Percentiles rank a stretch among this genome's conserved stretches.
phyloP scores from a whole-genome alignment of 2,329 filamentous ascomycete species.

The Calonectria pteridis region DNA sequence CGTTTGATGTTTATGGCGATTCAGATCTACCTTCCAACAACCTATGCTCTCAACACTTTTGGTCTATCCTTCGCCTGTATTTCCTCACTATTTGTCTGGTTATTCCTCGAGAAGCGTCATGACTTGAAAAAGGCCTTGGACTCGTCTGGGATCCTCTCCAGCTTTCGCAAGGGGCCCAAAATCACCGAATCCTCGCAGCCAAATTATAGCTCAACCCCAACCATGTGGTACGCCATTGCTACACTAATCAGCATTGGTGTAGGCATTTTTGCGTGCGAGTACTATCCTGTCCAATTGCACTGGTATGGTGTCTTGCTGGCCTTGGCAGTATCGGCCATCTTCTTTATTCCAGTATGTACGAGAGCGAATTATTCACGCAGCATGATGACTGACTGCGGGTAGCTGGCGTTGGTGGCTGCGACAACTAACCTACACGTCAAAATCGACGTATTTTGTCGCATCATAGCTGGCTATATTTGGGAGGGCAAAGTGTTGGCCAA shows the following conservation, averaged over 20 bases:
- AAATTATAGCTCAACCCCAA: constrained; percentile 34
- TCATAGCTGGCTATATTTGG: constrained; percentile 59
- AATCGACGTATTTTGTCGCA: constrained; percentile 59
- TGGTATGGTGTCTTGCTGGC: constrained; percentile 50
- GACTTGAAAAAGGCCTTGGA: constrained; percentile 34
- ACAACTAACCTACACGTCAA: constrained; percentile 59
- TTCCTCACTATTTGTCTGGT: constrained; percentile 51
- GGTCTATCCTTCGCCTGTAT: constrained; percentile 66
- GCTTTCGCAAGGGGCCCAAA: background rate
- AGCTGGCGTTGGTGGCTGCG: constrained; percentile 51
- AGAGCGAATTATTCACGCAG: no score
- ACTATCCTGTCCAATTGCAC: constrained; percentile 47
- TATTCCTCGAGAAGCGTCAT: constrained; percentile 46
- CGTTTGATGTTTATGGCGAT: background rate
- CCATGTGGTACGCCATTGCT: constrained; percentile 44
- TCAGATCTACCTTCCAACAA: constrained; percentile 58
- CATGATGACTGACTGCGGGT: background rate
- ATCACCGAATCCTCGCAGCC: constrained; percentile 25
- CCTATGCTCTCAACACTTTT: constrained; percentile 61
- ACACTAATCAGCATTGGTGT: constrained; percentile 39
- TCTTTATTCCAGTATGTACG: constrained; percentile 45
- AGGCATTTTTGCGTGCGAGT: constrained; percentile 47
- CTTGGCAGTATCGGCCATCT: constrained; percentile 43
- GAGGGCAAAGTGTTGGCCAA: constrained; percentile 57
- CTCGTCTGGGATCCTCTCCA: constrained; percentile 10